Conservation (phyloP, 1,284 basidiomycete species). For the Lentinus polychrous region DNA sequence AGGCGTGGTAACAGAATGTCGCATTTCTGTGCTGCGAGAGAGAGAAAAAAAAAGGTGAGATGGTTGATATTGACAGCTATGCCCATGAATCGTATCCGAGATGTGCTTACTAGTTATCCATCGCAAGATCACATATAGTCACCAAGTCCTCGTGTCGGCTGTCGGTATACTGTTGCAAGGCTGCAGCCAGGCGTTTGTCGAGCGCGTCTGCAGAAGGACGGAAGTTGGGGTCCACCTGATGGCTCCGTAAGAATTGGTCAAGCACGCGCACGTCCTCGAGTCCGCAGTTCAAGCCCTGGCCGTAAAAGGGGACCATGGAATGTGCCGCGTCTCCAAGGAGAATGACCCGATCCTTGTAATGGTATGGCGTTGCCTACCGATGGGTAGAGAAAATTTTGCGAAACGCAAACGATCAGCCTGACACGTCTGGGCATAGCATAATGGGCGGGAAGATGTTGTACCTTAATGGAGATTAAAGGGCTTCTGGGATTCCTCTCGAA, state of each 20-base stretch:
- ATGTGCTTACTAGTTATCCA: constrained; percentile 88
- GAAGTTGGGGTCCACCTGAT: constrained; percentile 45
- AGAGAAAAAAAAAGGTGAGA: constrained; percentile 8
- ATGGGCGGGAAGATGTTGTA: constrained; percentile 30
- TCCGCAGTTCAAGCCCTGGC: constrained; percentile 96
- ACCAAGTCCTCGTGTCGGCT: constrained; percentile 82
- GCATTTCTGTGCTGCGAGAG: constrained; percentile 92
- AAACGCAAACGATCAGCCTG: not conserved
- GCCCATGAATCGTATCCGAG: not conserved
- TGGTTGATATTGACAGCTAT: no score
- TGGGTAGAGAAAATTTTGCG: not conserved
- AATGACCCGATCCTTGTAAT: constrained; percentile 83
- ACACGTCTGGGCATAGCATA: constrained; percentile 6
- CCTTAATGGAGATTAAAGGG: constrained; percentile 88
- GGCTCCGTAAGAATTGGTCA: constrained; percentile 65
- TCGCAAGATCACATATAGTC: constrained; percentile 87
- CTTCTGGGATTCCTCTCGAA: constrained; percentile 82
- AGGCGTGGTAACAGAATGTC: constrained; percentile 82
- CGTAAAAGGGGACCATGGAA: constrained; percentile 98
- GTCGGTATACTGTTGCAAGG: constrained; percentile 73
- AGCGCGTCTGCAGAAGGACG: constrained; percentile 29
- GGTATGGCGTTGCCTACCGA: constrained; percentile 77
- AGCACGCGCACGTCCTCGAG: constrained; percentile 95
- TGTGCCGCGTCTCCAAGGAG: constrained; percentile 94
- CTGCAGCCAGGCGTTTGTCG: constrained; percentile 55